Evolutionary conservation across 495 filamentous ascomycete species (phyloP).

Genomic region (Xylaria bambusicola): DNA sequence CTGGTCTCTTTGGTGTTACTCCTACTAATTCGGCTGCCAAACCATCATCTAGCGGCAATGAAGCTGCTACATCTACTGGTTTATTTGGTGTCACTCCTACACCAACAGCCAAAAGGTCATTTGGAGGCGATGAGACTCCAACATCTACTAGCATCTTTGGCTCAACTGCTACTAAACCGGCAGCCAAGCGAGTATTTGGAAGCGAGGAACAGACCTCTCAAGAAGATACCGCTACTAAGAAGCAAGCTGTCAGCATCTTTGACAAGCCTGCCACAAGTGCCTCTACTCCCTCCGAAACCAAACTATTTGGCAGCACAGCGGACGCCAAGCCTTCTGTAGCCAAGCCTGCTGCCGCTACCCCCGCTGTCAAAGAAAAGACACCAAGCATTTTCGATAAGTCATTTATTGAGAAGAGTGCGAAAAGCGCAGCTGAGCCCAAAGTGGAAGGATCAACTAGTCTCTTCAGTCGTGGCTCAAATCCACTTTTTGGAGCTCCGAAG

Average conservation of each 20-base stretch:
- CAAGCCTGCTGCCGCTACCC: not conserved
- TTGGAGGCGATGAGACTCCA: too few relatives aligned
- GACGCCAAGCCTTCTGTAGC: not conserved
- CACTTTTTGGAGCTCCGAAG: slow-evolving; percentile 17
- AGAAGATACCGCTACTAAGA: slow-evolving; percentile 28
- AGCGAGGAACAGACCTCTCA: slow-evolving; percentile 23
- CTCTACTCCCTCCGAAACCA: not conserved
- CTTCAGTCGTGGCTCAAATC: slow-evolving; percentile 9
- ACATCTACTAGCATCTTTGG: too few relatives aligned
- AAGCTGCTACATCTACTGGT: too few relatives aligned
- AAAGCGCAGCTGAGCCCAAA: slow-evolving; percentile 15
- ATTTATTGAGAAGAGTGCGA: slow-evolving; percentile 15
- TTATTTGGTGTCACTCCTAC: not conserved
- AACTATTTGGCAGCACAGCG: not conserved
- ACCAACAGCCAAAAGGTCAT: not conserved
- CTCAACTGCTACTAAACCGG: not conserved
- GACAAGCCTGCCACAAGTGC: not conserved
- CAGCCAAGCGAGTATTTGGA: slow-evolving; percentile 25
- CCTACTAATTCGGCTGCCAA: not conserved
- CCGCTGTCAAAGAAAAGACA: not conserved
- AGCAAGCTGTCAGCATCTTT: slow-evolving; percentile 24
- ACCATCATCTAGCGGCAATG: too few relatives aligned
- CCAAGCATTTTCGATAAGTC: slow-evolving; percentile 28
- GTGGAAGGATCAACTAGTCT: slow-evolving; percentile 8
- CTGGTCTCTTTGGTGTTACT: slow-evolving; percentile 22